These are phyloP conservation scores for Geoglossum glabrum DNA, from an alignment of 495 filamentous ascomycete species.

Conservation along the genomic window DNA sequence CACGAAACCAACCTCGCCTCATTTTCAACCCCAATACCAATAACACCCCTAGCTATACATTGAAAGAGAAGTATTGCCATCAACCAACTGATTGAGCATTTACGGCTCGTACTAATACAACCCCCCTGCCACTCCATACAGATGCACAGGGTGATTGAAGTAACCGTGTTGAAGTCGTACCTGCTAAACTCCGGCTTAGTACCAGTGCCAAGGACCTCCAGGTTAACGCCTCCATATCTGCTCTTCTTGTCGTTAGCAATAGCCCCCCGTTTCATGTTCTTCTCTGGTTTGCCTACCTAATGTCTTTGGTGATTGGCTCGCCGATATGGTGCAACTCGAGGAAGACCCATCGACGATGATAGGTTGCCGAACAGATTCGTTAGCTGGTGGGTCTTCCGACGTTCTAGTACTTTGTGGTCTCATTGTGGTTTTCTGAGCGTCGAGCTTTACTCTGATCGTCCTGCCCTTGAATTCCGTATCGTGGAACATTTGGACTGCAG, in stretches of 20 bases:
- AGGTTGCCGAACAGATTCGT: background rate
- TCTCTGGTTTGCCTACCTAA: background rate
- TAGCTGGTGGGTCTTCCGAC: background rate
- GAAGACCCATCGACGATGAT: slow-evolving; percentile 1
- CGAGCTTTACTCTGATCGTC: slow-evolving; percentile 5
- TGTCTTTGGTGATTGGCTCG: background rate
- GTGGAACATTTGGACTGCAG: slow-evolving; percentile 9
- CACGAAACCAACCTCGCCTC: no score
- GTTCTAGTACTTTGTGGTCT: background rate
- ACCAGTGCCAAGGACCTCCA: background rate
- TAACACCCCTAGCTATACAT: no score
- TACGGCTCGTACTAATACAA: no score
- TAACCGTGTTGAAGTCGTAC: background rate
- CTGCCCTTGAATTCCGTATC: slow-evolving; percentile 9
- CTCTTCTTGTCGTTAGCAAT: background rate
- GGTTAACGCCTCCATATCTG: background rate
- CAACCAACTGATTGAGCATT: no score
- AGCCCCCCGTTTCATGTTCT: background rate
- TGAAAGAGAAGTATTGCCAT: no score
- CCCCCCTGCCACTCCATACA: no score
- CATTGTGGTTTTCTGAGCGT: background rate
- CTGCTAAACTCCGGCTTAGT: background rate
- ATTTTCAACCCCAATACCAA: no score
- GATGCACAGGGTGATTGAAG: background rate
- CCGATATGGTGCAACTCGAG: background rate